phyloP scores from a whole-genome alignment of 805 yeast genomes.

The Lipomyces sp. region DNA sequence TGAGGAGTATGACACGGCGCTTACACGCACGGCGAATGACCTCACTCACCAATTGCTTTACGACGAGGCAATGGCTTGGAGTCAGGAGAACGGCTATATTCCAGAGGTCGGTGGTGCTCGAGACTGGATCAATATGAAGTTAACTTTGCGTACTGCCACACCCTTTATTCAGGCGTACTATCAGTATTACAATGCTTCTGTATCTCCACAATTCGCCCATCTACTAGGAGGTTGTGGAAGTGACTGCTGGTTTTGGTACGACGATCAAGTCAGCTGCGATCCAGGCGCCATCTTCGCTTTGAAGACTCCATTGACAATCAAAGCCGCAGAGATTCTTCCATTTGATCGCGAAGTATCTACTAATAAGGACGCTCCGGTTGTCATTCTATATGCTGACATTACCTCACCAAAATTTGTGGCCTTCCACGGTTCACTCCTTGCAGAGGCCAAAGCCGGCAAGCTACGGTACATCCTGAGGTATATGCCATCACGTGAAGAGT shows the following conservation, averaged over 20 bases:
- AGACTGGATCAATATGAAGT: conserved; percentile 50
- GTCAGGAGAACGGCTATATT: conserved; percentile 6
- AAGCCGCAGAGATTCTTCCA: conserved; percentile 43
- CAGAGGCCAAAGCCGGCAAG: conserved; percentile 66
- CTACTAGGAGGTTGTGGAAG: conserved; percentile 48
- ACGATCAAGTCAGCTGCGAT: conserved; percentile 63
- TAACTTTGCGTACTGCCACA: conserved; percentile 56
- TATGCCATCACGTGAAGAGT: conserved; percentile 49
- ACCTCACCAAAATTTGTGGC: conserved; percentile 54
- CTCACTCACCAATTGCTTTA: conserved; percentile 31
- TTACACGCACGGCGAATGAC: conserved; percentile 24
- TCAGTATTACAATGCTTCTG: conserved; percentile 52
- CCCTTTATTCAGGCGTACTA: conserved; percentile 72
- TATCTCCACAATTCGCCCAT: conserved; percentile 46
- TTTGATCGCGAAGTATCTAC: conserved; percentile 71
- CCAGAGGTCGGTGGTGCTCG: conserved; percentile 29
- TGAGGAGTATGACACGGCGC: conserved; percentile 15
- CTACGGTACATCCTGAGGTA: conserved; percentile 79
- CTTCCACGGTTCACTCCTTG: conserved; percentile 63
- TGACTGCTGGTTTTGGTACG: conserved; percentile 57
- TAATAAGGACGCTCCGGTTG: conserved; percentile 52
- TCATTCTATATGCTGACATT: conserved; percentile 71
- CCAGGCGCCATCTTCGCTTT: conserved; percentile 80
- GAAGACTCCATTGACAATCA: conserved; percentile 51
- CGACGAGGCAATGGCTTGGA: conserved; percentile 29